A percentile compares a stretch with the other conserved stretches of the same genome.
Conservation (phyloP, 495 filamentous ascomycete species). For the Penicillium soppii region DNA sequence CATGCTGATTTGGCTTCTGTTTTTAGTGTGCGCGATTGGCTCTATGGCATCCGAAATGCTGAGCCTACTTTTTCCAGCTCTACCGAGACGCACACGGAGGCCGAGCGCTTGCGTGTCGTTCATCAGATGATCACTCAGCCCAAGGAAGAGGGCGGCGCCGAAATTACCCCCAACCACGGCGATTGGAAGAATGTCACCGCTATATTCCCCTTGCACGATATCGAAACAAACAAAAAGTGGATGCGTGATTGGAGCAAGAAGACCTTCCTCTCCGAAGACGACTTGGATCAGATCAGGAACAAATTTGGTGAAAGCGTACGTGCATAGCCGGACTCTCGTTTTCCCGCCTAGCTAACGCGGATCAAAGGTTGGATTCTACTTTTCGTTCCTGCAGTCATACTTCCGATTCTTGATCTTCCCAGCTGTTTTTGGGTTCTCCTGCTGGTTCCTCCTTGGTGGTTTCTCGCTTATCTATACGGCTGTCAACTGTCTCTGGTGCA, state of each 20-base stretch:
- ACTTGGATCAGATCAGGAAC: conserved; percentile 82
- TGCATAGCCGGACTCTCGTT: not conserved
- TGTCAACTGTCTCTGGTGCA: conserved; percentile 80
- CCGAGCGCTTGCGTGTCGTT: conserved; percentile 82
- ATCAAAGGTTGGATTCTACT: conserved; percentile 81
- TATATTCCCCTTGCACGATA: conserved; percentile 87
- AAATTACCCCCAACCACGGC: conserved; percentile 78
- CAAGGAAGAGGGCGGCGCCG: conserved; percentile 79
- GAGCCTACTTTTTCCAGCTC: conserved; percentile 70
- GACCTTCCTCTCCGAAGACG: conserved; percentile 72
- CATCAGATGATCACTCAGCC: conserved; percentile 85
- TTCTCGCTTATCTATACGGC: conserved; percentile 84
- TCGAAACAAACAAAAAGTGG: conserved; percentile 84
- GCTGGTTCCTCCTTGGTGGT: conserved; percentile 79
- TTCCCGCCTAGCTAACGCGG: conserved; percentile 1
- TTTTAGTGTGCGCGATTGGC: conserved; percentile 87
- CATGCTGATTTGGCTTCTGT: not conserved
- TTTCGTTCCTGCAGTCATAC: conserved; percentile 92
- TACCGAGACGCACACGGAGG: conserved; percentile 74
- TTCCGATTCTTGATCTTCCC: conserved; percentile 84
- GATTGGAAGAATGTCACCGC: conserved; percentile 83
- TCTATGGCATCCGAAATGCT: conserved; percentile 78
- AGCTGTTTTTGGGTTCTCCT: conserved; percentile 75
- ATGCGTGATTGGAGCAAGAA: conserved; percentile 84
- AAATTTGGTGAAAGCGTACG: conserved; percentile 83